Evolutionary conservation across 495 filamentous ascomycete genomes (phyloP).

Genomic region (Melanomma pulvis-pyrius): DNA sequence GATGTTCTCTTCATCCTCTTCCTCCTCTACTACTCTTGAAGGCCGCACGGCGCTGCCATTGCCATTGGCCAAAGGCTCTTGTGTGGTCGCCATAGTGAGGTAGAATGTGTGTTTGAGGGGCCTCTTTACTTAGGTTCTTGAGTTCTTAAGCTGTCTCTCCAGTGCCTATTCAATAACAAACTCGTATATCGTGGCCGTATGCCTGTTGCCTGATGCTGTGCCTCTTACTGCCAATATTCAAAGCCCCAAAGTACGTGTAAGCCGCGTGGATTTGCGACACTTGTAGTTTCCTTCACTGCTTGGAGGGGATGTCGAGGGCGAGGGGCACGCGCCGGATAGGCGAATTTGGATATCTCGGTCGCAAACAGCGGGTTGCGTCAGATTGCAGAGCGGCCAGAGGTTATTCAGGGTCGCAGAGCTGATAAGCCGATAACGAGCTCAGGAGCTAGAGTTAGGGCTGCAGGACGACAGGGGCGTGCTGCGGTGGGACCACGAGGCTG

Average conservation of each 20-base stretch:
- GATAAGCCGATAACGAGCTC: constrained; percentile 33
- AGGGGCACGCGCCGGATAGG: neutral
- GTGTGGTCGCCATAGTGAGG: constrained; percentile 20
- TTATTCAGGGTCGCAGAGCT: neutral
- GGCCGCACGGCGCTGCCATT: constrained; percentile 27
- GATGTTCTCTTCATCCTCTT: constrained; percentile 73
- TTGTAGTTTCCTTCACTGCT: neutral
- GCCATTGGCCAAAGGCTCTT: constrained; percentile 35
- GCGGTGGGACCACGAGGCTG: neutral
- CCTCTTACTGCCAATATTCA: neutral
- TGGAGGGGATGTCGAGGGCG: neutral
- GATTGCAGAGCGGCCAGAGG: neutral
- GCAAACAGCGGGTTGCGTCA: neutral
- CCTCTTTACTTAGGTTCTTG: neutral
- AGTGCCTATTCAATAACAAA: neutral
- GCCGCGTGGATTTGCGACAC: constrained; percentile 4
- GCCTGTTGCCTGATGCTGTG: neutral
- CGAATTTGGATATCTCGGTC: neutral
- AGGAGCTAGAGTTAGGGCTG: constrained; percentile 22
- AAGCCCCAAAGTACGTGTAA: constrained; percentile 6
- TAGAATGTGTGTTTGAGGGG: neutral
- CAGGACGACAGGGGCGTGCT: constrained; percentile 10
- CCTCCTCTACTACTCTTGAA: constrained; percentile 1
- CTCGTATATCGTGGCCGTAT: neutral
- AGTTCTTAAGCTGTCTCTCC: neutral